Base-by-base conservation (phyloP, 139 green algal species). In the Tetraselmis chui region DNA sequence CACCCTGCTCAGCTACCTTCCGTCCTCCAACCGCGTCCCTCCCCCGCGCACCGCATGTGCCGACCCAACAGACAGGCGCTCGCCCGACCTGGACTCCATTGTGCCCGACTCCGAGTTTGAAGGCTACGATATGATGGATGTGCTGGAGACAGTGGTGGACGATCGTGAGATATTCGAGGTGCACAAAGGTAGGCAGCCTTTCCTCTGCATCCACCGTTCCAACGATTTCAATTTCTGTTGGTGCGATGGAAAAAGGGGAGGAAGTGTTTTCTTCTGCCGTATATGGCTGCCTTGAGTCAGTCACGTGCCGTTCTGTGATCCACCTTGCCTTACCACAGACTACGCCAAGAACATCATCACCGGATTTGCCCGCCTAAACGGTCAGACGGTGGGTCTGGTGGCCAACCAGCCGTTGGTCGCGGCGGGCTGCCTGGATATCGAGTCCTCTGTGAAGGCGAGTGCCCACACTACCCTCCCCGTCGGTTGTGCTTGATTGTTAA, bases 391-490 rank as follows among this genome's bases (percentile, higher is more conserved):
- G 28, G 91, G 91, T 28, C 79, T 94, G 22, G 91, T 94, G 59
- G 91, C 91, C 76, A 94, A 94, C 84, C 92, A 94, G 78, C 91
- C 91, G 18, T 29, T 82, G 1, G 81, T 91, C 77, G 84, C 92
- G 45, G 91, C 91, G 23, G 91, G 91, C 29, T 93, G 91, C 77
- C 86, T 94, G 27, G 91, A 94, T 85, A 93, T 94, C 31, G 88
- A 94, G 59, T 89, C 91, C 0, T 91, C 91, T 0, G 89, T 91
- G 76, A 94, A 93, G 59, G 80, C 81, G 2, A 31, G 45, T 67
- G 45, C 59, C 59, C 59, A 75, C 59, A 22, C 23, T 22, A 22
- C 59, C 23, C 59, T 75, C 22, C 59, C 23, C 59, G 22, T 75
- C 23, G 23, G 23, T 75, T 22, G 22, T 75, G 59, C 59, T 75